Base-by-base conservation (phyloP, 2,329 filamentous ascomycete species). In the Penicillium sp. region DNA sequence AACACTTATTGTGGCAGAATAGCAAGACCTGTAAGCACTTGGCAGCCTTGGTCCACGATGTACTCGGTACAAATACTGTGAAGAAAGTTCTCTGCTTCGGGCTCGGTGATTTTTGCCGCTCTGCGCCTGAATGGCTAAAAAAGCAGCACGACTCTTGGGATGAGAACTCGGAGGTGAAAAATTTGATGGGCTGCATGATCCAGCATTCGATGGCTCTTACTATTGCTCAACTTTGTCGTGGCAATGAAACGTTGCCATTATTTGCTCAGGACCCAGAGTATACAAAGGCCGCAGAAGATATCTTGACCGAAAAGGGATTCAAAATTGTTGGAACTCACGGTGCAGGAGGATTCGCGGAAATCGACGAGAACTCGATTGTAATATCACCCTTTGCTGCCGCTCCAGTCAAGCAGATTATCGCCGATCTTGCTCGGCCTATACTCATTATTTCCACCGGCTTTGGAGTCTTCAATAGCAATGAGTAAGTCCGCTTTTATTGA, bases 131-230 rank as follows among this genome's bases (percentile, higher is more conserved):
- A 56, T 62, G 59, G 61, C 52, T 60, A 24, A 65, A 59, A 54
- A 55, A 8, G 54, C 51, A 62, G 49, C 42, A 63, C n/a, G 52
- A 37, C 29, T 58, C 52, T 39, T 62, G 42, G 62, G 49, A 63
- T 59, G 46, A 59, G 43, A 42, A n/a, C 27, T 60, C 51, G 6
- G 60, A 63, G 8, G 42, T 59, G 10, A 16, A 62, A 51, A 55
- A 59, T 53, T 51, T 63, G 8, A 58, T 24, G 39, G 53, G 57
- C 44, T 48, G 52, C 16, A 62, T 65, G 54, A 59, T 65, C 45
- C 55, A 65, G 55, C 61, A 65, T 55, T 60, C 59, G 49, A 62
- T 65, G 56, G 63, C 61, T 59, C 59, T 62, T 22, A 65, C 63
- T 57, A 64, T 62, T 24, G 61, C 63, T 59, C 55, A 62, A 56